Percentiles rank a stretch among this genome's conserved stretches.
These are phyloP conservation scores for Penicillium paradoxum DNA, from an alignment of 495 filamentous ascomycete genomes.

Conservation along the genomic window DNA sequence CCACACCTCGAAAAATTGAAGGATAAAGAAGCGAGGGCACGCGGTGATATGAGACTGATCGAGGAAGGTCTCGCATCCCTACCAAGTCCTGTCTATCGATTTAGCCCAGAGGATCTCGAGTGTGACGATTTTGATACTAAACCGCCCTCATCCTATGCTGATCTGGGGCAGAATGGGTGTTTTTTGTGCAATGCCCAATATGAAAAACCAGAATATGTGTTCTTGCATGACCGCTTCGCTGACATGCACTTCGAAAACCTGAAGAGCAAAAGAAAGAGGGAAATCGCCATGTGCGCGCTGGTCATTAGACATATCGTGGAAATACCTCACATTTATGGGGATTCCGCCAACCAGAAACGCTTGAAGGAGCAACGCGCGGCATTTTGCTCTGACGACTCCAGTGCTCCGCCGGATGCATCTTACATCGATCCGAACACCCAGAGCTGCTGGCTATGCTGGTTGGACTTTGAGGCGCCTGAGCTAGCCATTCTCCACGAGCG, in stretches of 20 bases:
- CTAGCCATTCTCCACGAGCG: neutral
- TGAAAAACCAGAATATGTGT: too few relatives aligned
- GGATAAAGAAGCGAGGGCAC: neutral
- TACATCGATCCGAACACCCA: neutral
- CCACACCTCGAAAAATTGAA: neutral
- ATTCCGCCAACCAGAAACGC: neutral
- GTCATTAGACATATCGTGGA: neutral
- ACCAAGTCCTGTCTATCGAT: neutral
- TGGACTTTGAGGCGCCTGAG: neutral
- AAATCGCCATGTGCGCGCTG: neutral
- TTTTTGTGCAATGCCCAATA: neutral
- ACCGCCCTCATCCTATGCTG: neutral
- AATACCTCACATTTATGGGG: neutral
- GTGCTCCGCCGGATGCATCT: neutral
- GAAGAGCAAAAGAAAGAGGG: neutral
- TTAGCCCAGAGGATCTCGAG: neutral
- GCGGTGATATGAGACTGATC: neutral
- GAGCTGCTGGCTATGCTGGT: neutral
- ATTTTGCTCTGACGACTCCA: neutral
- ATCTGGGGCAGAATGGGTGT: neutral
- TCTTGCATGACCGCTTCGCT: neutral
- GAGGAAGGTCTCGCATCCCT: neutral
- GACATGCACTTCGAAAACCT: slow-evolving; percentile 10
- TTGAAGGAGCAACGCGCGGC: neutral
- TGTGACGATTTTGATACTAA: neutral